phyloP scores from a whole-genome alignment of 2,329 filamentous ascomycete genomes.

The Epichloe elymi region DNA sequence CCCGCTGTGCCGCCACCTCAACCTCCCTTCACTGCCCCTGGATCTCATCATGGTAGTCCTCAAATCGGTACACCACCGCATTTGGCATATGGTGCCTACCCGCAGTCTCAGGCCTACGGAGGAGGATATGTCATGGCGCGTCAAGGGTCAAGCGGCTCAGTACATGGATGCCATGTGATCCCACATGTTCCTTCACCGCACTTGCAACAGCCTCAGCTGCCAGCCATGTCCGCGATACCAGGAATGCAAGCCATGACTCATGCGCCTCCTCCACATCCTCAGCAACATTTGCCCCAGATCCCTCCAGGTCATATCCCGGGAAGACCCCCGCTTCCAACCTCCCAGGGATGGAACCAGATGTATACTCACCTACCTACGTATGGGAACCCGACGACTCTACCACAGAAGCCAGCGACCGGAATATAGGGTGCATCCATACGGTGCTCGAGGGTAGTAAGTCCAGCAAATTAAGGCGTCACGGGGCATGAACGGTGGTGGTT shows the following conservation, averaged over 20 bases:
- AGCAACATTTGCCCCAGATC: constrained; percentile 28
- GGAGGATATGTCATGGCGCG: constrained; percentile 42
- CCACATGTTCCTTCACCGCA: constrained; percentile 27
- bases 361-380: constrained; percentile 43
- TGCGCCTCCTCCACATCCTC: constrained; percentile 19
- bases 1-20: constrained; percentile 34
- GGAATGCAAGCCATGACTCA: constrained; percentile 21
- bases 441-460: constrained; percentile 13
- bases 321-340: constrained; percentile 32
- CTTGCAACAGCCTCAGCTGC: constrained; percentile 5
- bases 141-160: constrained; percentile 41
- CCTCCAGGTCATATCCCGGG: constrained; percentile 29
- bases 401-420: constrained; percentile 43
- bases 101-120: constrained; percentile 34
- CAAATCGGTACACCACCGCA: constrained; percentile 40
- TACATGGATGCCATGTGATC: constrained; percentile 33
- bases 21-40: constrained; percentile 33
- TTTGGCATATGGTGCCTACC: constrained; percentile 35
- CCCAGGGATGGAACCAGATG: constrained; percentile 29
- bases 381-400: constrained; percentile 46
- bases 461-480: constrained; percentile 18
- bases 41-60: constrained; percentile 39
- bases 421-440: constrained; percentile 25
- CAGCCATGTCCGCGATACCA: constrained; percentile 7
- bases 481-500: constrained; percentile 20